Conservation (phyloP, 2,329 filamentous ascomycete species). For the Ceratocystis colombiana region DNA sequence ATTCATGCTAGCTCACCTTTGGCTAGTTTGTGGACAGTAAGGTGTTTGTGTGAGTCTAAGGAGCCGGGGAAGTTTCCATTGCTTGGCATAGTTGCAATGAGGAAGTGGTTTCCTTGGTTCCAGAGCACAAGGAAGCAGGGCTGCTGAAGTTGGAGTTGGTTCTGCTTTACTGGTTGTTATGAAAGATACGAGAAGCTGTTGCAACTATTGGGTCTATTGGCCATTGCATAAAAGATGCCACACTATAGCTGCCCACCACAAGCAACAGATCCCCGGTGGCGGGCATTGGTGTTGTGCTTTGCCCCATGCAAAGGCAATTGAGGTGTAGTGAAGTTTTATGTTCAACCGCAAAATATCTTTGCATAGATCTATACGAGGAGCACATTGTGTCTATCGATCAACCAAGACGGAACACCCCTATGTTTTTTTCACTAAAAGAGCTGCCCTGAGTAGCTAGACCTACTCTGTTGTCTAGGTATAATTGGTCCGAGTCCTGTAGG, state of each 20-base stretch:
- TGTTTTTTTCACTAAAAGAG: background rate
- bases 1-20: background rate
- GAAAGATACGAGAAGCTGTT: background rate
- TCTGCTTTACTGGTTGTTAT: background rate
- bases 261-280: background rate
- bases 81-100: background rate
- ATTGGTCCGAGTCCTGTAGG: background rate
- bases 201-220: background rate
- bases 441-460: background rate
- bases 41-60: background rate
- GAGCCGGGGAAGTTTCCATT: background rate
- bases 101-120: slow-evolving; percentile 1
- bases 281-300: background rate
- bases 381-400: background rate
- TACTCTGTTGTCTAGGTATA: background rate
- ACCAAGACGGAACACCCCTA: too few species aligned
- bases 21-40: background rate
- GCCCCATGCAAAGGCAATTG: background rate
- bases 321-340: background rate
- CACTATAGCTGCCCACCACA: too few species aligned
- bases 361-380: background rate
- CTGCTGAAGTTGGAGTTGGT: background rate
- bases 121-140: background rate
- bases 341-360: background rate
- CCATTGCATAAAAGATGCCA: background rate